Conservation (phyloP, 2,329 filamentous ascomycete species). For the Sarocladiaceae sp. region DNA sequence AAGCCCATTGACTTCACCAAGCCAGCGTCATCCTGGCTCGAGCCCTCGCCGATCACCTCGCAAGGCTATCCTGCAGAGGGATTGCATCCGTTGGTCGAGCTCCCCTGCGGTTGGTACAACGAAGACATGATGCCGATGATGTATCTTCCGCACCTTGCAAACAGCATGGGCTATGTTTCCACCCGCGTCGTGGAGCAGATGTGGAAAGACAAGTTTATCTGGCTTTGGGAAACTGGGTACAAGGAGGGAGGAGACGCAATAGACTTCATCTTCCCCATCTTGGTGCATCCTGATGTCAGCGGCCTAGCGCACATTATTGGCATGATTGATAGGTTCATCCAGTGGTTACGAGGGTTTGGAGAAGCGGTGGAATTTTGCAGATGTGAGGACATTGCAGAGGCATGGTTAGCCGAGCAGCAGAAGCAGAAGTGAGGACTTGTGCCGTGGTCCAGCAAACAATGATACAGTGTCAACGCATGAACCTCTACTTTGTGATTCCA, state of each 20-base stretch:
- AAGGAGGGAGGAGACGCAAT: conserved; percentile 21
- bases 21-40: conserved; percentile 36
- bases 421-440: too few relatives aligned
- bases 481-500: too few relatives aligned
- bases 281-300: conserved; percentile 52
- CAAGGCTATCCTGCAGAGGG: conserved; percentile 9
- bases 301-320: conserved; percentile 56
- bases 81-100: conserved; percentile 30
- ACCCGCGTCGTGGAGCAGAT: conserved; percentile 50
- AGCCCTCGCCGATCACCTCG: conserved; percentile 26
- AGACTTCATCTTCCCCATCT: conserved; percentile 42
- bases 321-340: conserved; percentile 37
- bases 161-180: conserved; percentile 53
- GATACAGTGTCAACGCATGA: too few relatives aligned
- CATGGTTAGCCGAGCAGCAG: conserved; percentile 24
- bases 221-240: conserved; percentile 36
- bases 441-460: too few relatives aligned
- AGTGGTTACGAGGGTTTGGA: conserved; percentile 40
- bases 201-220: conserved; percentile 55
- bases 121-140: conserved; percentile 44
- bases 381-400: conserved; percentile 34
- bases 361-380: conserved; percentile 38
- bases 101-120: conserved; percentile 42
- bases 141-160: conserved; percentile 38
- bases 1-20: conserved; percentile 28